Evolutionary conservation across 1,284 basidiomycete genomes (phyloP).

Genomic region (Leccinum fuscescens): DNA sequence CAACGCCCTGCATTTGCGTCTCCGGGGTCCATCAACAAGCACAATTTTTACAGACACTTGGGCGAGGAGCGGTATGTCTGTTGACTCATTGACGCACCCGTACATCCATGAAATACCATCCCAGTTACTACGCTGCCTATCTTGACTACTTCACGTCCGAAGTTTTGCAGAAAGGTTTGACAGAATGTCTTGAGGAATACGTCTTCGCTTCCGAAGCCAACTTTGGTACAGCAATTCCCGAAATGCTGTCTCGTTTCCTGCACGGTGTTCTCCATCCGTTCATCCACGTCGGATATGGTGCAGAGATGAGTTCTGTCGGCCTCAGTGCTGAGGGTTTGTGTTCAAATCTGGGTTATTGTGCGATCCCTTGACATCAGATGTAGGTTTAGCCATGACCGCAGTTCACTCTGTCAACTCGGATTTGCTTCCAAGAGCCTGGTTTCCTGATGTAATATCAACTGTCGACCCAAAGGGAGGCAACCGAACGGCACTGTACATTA

Average conservation of each 20-base stretch:
- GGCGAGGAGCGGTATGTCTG: slow-evolving; percentile 28
- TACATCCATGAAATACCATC: background rate
- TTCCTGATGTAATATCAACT: slow-evolving; percentile 16
- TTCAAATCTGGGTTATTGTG: background rate
- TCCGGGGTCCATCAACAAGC: slow-evolving; percentile 29
- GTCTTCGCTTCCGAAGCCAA: slow-evolving; percentile 33
- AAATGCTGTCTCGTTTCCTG: slow-evolving; percentile 36
- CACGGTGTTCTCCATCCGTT: slow-evolving; percentile 36
- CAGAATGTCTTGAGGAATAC: slow-evolving; percentile 27
- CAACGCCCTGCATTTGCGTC: slow-evolving; percentile 38
- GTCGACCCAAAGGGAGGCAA: slow-evolving; percentile 15
- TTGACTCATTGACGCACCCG: background rate
- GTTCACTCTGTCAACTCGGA: slow-evolving; percentile 34
- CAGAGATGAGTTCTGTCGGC: slow-evolving; percentile 36
- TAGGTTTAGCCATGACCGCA: slow-evolving; percentile 45
- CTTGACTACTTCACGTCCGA: slow-evolving; percentile 33
- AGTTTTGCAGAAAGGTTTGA: slow-evolving; percentile 24
- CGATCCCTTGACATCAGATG: slow-evolving; percentile 1
- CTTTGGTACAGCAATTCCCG: slow-evolving; percentile 15
- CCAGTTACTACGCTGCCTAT: slow-evolving; percentile 37
- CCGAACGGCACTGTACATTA: slow-evolving; percentile 43
- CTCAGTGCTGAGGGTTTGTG: slow-evolving; percentile 35
- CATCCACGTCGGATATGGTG: slow-evolving; percentile 37
- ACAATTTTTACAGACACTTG: slow-evolving; percentile 29
- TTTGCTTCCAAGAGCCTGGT: slow-evolving; percentile 22